phyloP scores from a whole-genome alignment of 2,329 filamentous ascomycete genomes.

The Aspergillus viridinutans region DNA sequence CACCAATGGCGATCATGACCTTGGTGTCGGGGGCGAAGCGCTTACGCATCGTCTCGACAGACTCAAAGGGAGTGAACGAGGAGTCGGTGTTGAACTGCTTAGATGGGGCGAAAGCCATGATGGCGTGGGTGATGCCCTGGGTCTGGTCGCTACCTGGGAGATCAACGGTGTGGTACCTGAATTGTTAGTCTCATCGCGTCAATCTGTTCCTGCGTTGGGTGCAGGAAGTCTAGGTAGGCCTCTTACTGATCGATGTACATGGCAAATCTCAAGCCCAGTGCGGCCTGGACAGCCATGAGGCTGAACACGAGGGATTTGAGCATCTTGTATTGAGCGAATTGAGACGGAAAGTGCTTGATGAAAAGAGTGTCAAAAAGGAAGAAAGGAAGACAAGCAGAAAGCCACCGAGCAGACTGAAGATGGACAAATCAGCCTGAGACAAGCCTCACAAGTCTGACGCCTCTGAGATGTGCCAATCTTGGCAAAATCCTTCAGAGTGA shows the following conservation, averaged over 20 bases:
- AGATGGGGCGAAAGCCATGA: conserved; percentile 53
- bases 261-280: conserved; percentile 28
- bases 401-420: not conserved
- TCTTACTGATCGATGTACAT: conserved; percentile 50
- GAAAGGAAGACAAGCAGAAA: not conserved
- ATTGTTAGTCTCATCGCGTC: conserved; percentile 4
- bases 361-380: not conserved
- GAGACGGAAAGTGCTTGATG: not conserved
- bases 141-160: conserved; percentile 35
- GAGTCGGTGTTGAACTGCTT: conserved; percentile 47
- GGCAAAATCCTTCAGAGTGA: not conserved
- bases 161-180: conserved; percentile 40
- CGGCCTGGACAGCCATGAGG: conserved; percentile 29
- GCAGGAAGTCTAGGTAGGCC: not conserved
- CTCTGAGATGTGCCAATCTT: not conserved
- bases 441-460: no score
- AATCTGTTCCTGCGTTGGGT: not conserved
- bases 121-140: conserved; percentile 50
- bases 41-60: conserved; percentile 48
- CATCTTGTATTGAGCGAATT: conserved; percentile 13
- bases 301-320: conserved; percentile 23
- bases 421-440: not conserved
- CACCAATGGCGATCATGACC: conserved; percentile 67
- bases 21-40: conserved; percentile 56
- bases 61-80: conserved; percentile 52